Conservation (phyloP, 345 rosid genomes). For the Populus simonii region DNA sequence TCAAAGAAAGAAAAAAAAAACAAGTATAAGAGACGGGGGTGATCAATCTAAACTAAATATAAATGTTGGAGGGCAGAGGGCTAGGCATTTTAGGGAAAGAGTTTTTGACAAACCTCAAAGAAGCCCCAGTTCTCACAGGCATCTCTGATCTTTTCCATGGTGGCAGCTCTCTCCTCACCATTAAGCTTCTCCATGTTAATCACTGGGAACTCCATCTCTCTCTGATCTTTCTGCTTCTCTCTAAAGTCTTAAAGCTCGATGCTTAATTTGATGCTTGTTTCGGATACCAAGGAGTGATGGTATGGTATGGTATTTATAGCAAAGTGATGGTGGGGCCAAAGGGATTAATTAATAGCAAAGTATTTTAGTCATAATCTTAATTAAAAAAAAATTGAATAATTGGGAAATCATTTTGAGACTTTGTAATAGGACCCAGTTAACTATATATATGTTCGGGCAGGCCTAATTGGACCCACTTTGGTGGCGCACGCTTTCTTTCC, state of each 20-base stretch:
- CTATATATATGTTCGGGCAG: background rate
- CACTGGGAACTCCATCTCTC: slow-evolving; percentile 67
- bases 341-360: background rate
- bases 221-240: background rate
- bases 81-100: background rate
- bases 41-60: background rate
- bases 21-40: background rate
- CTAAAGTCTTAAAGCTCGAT: background rate
- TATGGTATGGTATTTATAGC: slow-evolving; percentile 27
- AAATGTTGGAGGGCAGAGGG: background rate
- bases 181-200: slow-evolving; percentile 61
- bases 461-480: slow-evolving; percentile 7
- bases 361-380: too few relatives aligned
- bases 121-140: slow-evolving; percentile 99
- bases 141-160: slow-evolving; percentile 73
- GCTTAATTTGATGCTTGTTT: background rate
- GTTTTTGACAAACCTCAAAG: slow-evolving; percentile 60
- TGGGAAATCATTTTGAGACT: too few relatives aligned
- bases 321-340: slow-evolving; percentile 6
- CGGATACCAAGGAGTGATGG: background rate
- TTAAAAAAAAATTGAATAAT: background rate
- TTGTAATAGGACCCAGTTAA: background rate
- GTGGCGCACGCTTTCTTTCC: background rate
- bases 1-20: background rate
- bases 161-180: slow-evolving; percentile 57